These are phyloP conservation scores for Sarcomyxa edulis DNA, from an alignment of 768 basidiomycete genomes.

Conservation along the genomic window DNA sequence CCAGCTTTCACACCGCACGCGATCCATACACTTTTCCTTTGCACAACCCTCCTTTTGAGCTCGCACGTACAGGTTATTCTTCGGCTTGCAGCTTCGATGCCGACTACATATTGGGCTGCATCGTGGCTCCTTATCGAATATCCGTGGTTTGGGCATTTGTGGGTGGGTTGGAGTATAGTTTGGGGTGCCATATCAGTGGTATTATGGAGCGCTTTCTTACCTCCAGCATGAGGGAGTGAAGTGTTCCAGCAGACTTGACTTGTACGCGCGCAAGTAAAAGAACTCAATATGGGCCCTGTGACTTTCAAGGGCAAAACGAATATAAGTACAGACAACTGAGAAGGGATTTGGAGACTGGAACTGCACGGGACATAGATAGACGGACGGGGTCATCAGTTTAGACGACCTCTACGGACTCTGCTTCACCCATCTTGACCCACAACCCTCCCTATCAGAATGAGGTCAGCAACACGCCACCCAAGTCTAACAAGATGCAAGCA, in stretches of 20 bases:
- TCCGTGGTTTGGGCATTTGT: constrained; percentile 44
- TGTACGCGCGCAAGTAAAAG: too few species aligned
- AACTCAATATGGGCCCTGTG: too few species aligned
- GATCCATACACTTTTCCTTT: constrained; percentile 63
- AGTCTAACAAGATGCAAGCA: background rate
- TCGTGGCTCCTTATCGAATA: constrained; percentile 51
- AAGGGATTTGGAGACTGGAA: too few species aligned
- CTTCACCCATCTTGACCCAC: constrained; percentile 45
- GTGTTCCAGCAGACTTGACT: too few species aligned
- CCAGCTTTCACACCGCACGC: constrained; percentile 60
- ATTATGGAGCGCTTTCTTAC: constrained; percentile 82
- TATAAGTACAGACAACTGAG: too few species aligned
- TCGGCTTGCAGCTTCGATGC: constrained; percentile 70
- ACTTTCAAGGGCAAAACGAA: too few species aligned
- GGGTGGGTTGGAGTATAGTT: constrained; percentile 73
- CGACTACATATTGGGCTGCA: constrained; percentile 84
- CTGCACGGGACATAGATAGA: too few species aligned
- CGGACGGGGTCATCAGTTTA: too few species aligned
- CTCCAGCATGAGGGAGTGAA: constrained; percentile 62
- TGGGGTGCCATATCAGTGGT: constrained; percentile 73
- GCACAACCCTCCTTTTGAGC: constrained; percentile 62
- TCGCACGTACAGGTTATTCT: constrained; percentile 88
- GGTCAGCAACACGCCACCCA: background rate
- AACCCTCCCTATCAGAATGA: constrained; percentile 36
- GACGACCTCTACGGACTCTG: too few species aligned